Base-by-base conservation (phyloP, 2,329 filamentous ascomycete genomes). In the Pseudocercospora eumusae region DNA sequence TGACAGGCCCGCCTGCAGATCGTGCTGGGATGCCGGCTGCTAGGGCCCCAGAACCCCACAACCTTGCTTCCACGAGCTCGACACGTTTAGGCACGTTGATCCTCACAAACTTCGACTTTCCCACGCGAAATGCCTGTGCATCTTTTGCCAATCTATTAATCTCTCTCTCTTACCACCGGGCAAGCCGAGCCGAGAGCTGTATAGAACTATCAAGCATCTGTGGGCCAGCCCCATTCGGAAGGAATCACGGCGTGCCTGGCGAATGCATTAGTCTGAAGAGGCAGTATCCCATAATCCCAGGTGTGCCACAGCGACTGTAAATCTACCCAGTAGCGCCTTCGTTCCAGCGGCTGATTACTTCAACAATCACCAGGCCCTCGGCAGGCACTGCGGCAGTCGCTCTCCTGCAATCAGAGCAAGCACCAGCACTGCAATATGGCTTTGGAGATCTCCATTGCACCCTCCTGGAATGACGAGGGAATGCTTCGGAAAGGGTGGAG, bases 141-240 rank as follows among this genome's bases (percentile, higher is more conserved):
- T 52, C 60, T 28, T 49, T 33, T 49, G 31, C 44, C n/a, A n/a
- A n/a, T n/a, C n/a, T n/a, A n/a, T n/a, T n/a, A 11, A 59, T 59
- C 60, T 47, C 28, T 42, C 36, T n/a, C 47, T 56, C 28, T 21
- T 47, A 40, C 55, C 33, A 40, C 27, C 60, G 55, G 55, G 31
- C 60, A 57, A 36, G 52, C 15, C 33, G 11, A 28, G 9, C 49
- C n/a, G n/a, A n/a, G n/a, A n/a, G n/a, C n/a, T n/a, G n/a, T n/a
- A n/a, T n/a, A n/a, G n/a, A 50, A 69, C 72, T 42, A 71, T 62
- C 64, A 23, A 64, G 53, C 53, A 64, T 49, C 40, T 44, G n/a
- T 50, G 27, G 61, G 64, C 56, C 61, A 62, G n/a, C 58, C 61
- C 58, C 55, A 61, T 50, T 59, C 55, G 23, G 54, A 40, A 28